Percentiles rank a stretch among this genome's conserved stretches.
phyloP scores from a whole-genome alignment of 2,329 filamentous ascomycete species.

The Scortechinia acanthostroma region DNA sequence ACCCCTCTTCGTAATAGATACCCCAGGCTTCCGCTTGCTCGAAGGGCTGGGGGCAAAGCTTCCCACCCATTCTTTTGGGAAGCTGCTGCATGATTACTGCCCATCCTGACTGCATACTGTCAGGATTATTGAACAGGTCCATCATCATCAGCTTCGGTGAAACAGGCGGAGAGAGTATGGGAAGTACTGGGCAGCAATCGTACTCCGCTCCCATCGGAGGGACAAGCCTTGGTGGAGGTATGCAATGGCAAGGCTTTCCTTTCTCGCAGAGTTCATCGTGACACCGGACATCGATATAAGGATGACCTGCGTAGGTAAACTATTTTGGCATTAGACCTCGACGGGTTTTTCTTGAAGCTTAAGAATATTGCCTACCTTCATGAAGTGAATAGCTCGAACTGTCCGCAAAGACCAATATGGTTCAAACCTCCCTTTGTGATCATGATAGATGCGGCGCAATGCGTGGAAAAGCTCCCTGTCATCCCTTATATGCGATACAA shows the following conservation, averaged over 20 bases:
- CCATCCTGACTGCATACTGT: background rate
- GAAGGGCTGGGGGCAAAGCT: background rate
- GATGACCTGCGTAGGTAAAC: background rate
- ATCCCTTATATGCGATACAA: background rate
- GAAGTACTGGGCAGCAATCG: background rate
- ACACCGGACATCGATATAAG: background rate
- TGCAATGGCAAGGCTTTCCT: background rate
- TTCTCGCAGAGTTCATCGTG: background rate
- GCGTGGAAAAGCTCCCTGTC: background rate
- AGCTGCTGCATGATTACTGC: background rate
- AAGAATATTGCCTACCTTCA: background rate
- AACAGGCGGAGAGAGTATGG: background rate
- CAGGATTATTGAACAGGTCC: background rate
- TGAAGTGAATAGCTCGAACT: background rate
- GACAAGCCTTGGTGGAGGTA: background rate
- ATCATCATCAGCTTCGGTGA: background rate
- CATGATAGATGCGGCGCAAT: background rate
- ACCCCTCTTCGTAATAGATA: background rate
- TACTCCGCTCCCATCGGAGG: background rate
- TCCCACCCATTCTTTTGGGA: background rate
- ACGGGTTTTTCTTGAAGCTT: background rate
- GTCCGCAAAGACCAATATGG: background rate
- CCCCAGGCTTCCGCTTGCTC: background rate
- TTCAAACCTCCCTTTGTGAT: background rate
- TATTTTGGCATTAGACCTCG: background rate